Conservation (phyloP, 495 filamentous ascomycete species). For the Aspergillus cavernicola region DNA sequence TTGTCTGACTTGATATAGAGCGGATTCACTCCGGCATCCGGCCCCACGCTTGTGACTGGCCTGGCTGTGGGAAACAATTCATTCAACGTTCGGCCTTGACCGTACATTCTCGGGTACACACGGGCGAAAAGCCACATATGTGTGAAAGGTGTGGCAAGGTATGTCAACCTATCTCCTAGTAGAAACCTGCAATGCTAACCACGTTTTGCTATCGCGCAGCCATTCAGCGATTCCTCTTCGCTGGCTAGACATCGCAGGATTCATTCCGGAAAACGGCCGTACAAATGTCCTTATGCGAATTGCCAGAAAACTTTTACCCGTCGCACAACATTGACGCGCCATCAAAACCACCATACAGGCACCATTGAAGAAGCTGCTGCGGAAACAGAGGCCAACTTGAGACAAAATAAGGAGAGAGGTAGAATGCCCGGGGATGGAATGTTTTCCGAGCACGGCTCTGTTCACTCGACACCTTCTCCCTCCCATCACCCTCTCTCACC, state of each 20-base stretch:
- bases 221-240: constrained; percentile 98
- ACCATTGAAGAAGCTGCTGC: constrained; percentile 91
- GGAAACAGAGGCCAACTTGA: constrained; percentile 79
- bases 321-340: constrained; percentile 88
- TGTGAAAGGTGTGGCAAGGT: constrained; percentile 98
- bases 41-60: constrained; percentile 89
- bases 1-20: constrained; percentile 52
- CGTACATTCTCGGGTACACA: constrained; percentile 92
- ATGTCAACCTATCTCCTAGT: constrained; percentile 14
- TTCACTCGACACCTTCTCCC: constrained; percentile 81
- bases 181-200: background rate
- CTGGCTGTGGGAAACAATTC: constrained; percentile 90
- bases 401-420: constrained; percentile 51
- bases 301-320: constrained; percentile 99
- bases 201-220: constrained; percentile 46
- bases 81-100: constrained; percentile 98
- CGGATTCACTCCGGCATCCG: constrained; percentile 90
- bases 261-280: constrained; percentile 92
- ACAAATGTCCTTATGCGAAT: constrained; percentile 95
- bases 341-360: constrained; percentile 93
- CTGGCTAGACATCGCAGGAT: constrained; percentile 90
- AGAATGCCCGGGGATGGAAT: constrained; percentile 72
- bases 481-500: constrained; percentile 77
- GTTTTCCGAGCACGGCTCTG: constrained; percentile 77
- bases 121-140: constrained; percentile 97